phyloP scores from a whole-genome alignment of 208 protist genomes.

The Leptomonas pyrrhocoris region DNA sequence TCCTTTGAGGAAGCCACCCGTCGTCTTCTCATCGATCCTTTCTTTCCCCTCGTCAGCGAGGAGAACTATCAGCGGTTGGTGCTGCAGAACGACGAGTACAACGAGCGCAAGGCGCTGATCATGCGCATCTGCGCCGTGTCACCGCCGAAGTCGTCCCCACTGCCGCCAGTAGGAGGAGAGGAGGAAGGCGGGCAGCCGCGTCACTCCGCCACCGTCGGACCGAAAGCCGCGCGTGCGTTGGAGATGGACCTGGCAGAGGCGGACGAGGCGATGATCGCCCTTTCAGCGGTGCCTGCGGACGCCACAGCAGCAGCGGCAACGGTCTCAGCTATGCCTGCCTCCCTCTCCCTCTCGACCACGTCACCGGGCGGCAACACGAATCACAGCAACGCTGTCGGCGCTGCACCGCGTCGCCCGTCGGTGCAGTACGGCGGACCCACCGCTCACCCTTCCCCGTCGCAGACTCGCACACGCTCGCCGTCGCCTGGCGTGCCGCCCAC shows the following conservation, averaged over 20 bases:
- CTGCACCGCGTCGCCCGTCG: constrained; percentile 24
- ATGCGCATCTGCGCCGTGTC: constrained; percentile 6
- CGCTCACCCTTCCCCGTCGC: constrained; percentile 14
- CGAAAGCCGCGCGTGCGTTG: constrained; percentile 22
- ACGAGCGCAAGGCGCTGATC: constrained; percentile 25
- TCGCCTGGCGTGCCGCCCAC: constrained; percentile 1
- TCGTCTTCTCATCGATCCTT: constrained; percentile 48
- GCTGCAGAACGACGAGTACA: constrained; percentile 71
- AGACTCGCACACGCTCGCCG: constrained; percentile 17
- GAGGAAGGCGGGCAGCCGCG: constrained; percentile 8
- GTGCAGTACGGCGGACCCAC: constrained; percentile 33
- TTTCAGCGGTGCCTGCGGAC: background rate
- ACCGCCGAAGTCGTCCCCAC: background rate
- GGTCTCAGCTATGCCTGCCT: background rate
- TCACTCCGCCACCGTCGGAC: constrained; percentile 10
- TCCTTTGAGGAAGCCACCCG: constrained; percentile 24
- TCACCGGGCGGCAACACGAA: background rate
- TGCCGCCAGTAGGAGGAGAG: background rate
- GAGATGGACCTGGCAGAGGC: constrained; percentile 33
- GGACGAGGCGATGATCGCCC: background rate
- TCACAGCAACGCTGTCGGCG: constrained; percentile 8
- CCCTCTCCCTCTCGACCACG: constrained; percentile 8
- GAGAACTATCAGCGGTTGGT: constrained; percentile 79
- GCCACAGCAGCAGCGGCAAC: background rate
- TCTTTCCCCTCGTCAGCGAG: constrained; percentile 69